Conservation (phyloP, 805 yeast species). For the Yarrowia keelungensis region DNA sequence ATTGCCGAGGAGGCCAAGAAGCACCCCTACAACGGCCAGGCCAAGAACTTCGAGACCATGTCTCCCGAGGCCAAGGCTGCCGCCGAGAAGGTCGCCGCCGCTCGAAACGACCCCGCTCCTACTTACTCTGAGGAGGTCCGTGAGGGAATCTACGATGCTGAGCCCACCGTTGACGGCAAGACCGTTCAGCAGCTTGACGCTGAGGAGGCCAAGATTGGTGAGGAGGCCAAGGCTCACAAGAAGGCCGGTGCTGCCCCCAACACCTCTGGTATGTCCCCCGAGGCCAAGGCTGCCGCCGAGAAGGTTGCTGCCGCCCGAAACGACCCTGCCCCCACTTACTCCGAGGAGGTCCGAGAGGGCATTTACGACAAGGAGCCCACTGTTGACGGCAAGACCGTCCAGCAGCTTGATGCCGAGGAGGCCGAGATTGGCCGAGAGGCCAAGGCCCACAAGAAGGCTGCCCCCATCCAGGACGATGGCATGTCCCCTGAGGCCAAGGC, state of each 20-base stretch:
- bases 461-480: neutral
- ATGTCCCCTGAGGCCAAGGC: constrained; percentile 32
- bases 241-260: too few relatives aligned
- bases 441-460: neutral
- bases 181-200: constrained; percentile 30
- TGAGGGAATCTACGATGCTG: constrained; percentile 10
- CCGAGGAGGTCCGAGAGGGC: constrained; percentile 1
- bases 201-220: constrained; percentile 22
- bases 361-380: constrained; percentile 7
- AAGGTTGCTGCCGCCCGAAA: constrained; percentile 4
- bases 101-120: constrained; percentile 15
- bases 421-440: constrained; percentile 19
- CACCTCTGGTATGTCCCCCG: neutral
- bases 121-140: constrained; percentile 32
- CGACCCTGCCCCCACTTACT: neutral
- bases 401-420: constrained; percentile 16
- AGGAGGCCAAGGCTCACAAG: neutral
- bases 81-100: constrained; percentile 30
- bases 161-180: constrained; percentile 36
- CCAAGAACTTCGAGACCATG: neutral
- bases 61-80: constrained; percentile 32
- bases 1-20: constrained; percentile 5
- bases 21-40: neutral
- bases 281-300: constrained; percentile 15
- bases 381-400: constrained; percentile 5